Conservation (phyloP, 306 rosid species). For the Sicyos edulis region DNA sequence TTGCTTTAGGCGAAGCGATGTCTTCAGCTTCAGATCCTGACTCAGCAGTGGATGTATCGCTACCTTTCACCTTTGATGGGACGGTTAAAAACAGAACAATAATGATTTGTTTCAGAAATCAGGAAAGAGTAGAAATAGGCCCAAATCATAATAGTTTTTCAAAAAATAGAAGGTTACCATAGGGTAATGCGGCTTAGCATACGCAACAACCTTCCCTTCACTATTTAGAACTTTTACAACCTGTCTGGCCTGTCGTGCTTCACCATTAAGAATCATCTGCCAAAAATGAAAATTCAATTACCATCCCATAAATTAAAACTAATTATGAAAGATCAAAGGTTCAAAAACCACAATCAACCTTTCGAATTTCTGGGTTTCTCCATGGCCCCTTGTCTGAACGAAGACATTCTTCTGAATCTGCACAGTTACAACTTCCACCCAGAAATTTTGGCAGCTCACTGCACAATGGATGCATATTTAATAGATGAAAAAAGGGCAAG, state of each 20-base stretch:
- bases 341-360: constrained; percentile 37
- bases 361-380: constrained; percentile 84
- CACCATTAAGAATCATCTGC: constrained; percentile 85
- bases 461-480: constrained; percentile 19
- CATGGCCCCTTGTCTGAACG: constrained; percentile 97
- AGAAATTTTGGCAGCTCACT: constrained; percentile 96
- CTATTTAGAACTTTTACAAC: constrained; percentile 80
- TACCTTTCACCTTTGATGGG: constrained; percentile 62
- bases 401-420: constrained; percentile 87
- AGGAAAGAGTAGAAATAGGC: not conserved
- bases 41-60: constrained; percentile 98
- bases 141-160: not conserved
- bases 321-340: constrained; percentile 11
- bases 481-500: not conserved
- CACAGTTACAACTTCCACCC: constrained; percentile 88
- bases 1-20: constrained; percentile 71
- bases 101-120: not conserved
- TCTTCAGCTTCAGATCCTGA: constrained; percentile 98
- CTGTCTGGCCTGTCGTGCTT: constrained; percentile 73
- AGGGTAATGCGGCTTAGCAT: constrained; percentile 74
- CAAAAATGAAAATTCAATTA: constrained; percentile 24
- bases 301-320: constrained; percentile 21
- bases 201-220: constrained; percentile 85
- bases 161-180: constrained; percentile 39
- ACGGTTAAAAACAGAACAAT: constrained; percentile 2